Evolutionary conservation across 2,329 filamentous ascomycete species (phyloP), one percentile per base, ranked within the genome.

Genomic region (Diaporthe nobilis): DNA sequence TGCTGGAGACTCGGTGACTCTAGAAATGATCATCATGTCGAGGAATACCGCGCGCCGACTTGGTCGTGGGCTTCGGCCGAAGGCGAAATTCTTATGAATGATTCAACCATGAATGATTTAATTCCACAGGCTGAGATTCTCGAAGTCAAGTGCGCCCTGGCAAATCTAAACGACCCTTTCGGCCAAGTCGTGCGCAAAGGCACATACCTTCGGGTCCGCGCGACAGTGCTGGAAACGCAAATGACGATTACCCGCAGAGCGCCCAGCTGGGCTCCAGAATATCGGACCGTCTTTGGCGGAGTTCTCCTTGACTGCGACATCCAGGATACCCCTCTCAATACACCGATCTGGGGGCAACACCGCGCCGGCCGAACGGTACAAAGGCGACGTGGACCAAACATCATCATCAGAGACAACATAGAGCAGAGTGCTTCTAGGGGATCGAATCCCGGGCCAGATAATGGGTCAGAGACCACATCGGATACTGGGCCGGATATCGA

Each of bases 1-100:
- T 15, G 37, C 31, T 60, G 57, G 57, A 13, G 44, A 22, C 1
- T 8, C 0, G 3, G 2, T 47, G 5, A 22, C 17, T 22, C 44
- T 8, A 8, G 17, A 47, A 7, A 34, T 34, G 8, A 20, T 22
- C 2, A 1, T 10, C 1, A 0, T n/a, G 3, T 22, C 22, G 20
- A n/a, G 34, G 34, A 39, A 60, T 60, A 60, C 31, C 57, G 57
- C 57, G 57, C 57, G 34, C 57, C 57, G 0, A 60, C 20, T n/a
- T 60, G 57, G 57, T 60, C 57, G 7, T 60, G 57, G 57, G 57
- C 57, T n/a, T 60, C 57, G 34, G 12, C n/a, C 9, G 20, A 39
- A 39, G 20, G 20, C 25, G 25, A 55, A 7, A 15, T 31, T 2
- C 0, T 0, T 8, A 28, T 15, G 25, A 1, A 55, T 8, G 5